Percentiles rank a stretch among this genome's conserved stretches.
Conservation (phyloP, 2,329 filamentous ascomycete genomes). For the Cryoendolithus antarcticus region DNA sequence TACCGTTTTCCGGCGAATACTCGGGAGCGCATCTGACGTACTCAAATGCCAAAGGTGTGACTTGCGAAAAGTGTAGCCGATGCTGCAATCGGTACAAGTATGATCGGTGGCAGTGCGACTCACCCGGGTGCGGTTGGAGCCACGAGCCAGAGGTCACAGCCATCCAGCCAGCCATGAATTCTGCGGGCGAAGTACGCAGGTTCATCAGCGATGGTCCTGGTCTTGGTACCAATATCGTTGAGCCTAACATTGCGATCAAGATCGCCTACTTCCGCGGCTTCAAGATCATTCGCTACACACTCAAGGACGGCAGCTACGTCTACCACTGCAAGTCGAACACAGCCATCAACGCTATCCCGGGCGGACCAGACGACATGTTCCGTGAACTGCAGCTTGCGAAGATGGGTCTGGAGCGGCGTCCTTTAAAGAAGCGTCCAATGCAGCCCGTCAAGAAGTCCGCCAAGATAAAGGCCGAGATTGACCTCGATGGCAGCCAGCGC, state of each 20-base stretch:
- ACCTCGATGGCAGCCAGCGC: neutral
- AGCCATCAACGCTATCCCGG: slow-evolving; percentile 35
- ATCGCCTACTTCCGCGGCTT: slow-evolving; percentile 28
- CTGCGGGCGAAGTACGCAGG: no score
- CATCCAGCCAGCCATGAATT: slow-evolving; percentile 10
- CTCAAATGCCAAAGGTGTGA: slow-evolving; percentile 48
- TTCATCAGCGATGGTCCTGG: slow-evolving; percentile 14
- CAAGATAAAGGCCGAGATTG: slow-evolving; percentile 12
- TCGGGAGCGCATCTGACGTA: slow-evolving; percentile 37
- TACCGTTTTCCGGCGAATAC: slow-evolving; percentile 26
- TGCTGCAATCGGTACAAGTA: slow-evolving; percentile 51
- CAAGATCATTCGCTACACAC: slow-evolving; percentile 30
- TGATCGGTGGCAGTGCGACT: slow-evolving; percentile 50
- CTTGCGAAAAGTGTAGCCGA: slow-evolving; percentile 51
- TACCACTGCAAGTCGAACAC: slow-evolving; percentile 46
- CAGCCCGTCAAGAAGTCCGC: neutral
- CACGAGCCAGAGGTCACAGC: slow-evolving; percentile 15
- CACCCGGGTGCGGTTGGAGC: slow-evolving; percentile 35
- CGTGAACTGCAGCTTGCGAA: slow-evolving; percentile 29
- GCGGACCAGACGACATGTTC: slow-evolving; percentile 53
- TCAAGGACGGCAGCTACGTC: slow-evolving; percentile 28
- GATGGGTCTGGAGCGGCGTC: slow-evolving; percentile 17
- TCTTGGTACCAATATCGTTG: slow-evolving; percentile 17
- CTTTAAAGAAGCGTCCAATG: no score
- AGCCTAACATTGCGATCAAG: slow-evolving; percentile 20